phyloP scores from a whole-genome alignment of 257 asterid genomes.

The Petrea volubilis region DNA sequence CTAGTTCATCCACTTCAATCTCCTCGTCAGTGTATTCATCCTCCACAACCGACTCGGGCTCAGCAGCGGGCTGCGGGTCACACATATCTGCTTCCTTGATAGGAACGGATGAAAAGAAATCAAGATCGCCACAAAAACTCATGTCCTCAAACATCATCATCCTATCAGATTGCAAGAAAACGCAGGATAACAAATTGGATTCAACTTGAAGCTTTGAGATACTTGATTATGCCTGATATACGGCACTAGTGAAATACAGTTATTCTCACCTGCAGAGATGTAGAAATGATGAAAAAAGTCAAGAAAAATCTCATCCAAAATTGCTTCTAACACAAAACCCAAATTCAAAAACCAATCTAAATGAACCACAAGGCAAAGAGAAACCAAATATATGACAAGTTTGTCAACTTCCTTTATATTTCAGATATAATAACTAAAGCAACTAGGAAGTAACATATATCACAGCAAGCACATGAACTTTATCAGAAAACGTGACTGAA shows the following conservation, averaged over 20 bases:
- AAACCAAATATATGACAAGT: not conserved
- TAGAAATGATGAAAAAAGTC: not conserved
- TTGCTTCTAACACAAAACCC: not conserved
- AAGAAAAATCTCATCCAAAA: not conserved
- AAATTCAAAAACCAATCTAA: not conserved
- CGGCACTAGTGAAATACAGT: not conserved
- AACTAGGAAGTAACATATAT: constrained; percentile 7
- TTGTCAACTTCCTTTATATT: too few species aligned
- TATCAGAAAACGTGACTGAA: constrained; percentile 17
- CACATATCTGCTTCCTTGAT: constrained; percentile 45
- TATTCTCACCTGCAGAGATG: constrained; percentile 36
- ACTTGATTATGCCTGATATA: not conserved
- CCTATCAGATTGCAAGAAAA: not conserved
- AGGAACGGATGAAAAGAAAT: constrained; percentile 62
- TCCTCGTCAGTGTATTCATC: constrained; percentile 85
- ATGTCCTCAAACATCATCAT: constrained; percentile 86
- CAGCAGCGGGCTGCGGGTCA: constrained; percentile 39
- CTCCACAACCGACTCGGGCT: constrained; percentile 50
- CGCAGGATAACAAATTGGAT: constrained; percentile 1
- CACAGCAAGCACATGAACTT: constrained; percentile 35
- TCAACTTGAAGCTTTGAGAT: constrained; percentile 14
- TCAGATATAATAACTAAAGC: not conserved
- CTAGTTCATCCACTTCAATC: constrained; percentile 80
- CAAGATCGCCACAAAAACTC: constrained; percentile 75
- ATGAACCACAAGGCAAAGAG: too few species aligned